Conservation (phyloP, 371 early-diverging fungal genomes). For the Mortierella sp. region DNA sequence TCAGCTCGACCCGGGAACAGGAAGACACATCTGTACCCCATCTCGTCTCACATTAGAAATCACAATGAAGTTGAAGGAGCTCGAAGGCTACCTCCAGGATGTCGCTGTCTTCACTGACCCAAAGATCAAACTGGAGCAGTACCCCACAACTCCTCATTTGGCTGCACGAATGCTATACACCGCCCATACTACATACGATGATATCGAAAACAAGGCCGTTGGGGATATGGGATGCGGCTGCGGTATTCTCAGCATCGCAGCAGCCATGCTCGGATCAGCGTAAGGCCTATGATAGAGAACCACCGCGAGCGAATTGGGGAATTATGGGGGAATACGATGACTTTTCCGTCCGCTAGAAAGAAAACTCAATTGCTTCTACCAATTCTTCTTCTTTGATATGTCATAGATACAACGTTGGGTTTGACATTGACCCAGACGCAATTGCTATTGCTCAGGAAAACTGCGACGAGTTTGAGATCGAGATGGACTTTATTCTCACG, state of each 20-base stretch:
- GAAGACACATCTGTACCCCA: conserved; percentile 2
- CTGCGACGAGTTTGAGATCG: conserved; percentile 75
- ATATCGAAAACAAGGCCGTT: conserved; percentile 81
- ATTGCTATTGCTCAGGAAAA: conserved; percentile 81
- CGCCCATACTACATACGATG: conserved; percentile 81
- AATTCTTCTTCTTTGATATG: not conserved
- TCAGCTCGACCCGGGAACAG: not conserved
- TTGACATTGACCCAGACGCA: conserved; percentile 89
- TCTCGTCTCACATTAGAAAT: not conserved
- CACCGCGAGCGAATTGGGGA: too few relatives aligned
- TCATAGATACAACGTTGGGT: conserved; percentile 70
- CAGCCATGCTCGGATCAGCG: conserved; percentile 54
- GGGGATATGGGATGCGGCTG: conserved; percentile 91
- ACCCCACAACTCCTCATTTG: conserved; percentile 88
- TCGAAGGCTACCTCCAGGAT: conserved; percentile 81
- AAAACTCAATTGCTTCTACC: conserved; percentile 9
- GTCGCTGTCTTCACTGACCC: conserved; percentile 82
- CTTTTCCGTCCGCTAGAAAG: not conserved
- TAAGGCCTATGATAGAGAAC: conserved; percentile 8
- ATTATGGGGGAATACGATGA: too few relatives aligned
- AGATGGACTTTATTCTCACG: conserved; percentile 71
- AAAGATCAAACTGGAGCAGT: conserved; percentile 88
- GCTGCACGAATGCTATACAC: conserved; percentile 89
- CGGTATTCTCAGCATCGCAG: conserved; percentile 72
- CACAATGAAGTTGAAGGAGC: conserved; percentile 83